phyloP scores from a whole-genome alignment of 768 basidiomycete genomes.

The Tulasnella sp. region DNA sequence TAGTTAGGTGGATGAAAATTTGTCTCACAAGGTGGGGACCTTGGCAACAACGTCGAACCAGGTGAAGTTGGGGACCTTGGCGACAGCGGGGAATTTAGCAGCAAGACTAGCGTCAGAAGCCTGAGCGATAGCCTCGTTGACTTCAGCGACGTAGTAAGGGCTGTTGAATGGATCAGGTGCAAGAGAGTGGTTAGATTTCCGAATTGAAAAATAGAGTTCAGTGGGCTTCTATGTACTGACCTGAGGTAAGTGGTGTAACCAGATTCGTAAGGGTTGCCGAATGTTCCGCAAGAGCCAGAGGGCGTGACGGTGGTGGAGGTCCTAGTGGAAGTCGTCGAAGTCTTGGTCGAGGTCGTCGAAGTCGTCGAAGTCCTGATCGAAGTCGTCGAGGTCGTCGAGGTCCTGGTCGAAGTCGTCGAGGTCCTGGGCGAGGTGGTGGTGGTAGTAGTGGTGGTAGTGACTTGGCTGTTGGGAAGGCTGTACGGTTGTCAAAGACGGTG shows the following conservation, averaged over 20 bases:
- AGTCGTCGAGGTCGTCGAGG: too few relatives aligned
- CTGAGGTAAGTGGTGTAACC: conserved; percentile 15
- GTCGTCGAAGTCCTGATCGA: too few relatives aligned
- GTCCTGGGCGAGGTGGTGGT: background rate
- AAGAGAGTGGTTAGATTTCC: too few relatives aligned
- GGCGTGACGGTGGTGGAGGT: conserved; percentile 25
- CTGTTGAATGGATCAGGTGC: background rate
- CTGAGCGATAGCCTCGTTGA: conserved; percentile 48
- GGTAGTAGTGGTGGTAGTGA: conserved; percentile 23
- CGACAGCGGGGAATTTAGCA: conserved; percentile 52
- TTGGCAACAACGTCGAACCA: conserved; percentile 60
- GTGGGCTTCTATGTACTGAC: background rate
- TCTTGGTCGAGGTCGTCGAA: too few relatives aligned
- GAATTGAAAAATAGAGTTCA: too few relatives aligned
- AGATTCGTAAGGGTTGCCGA: conserved; percentile 50
- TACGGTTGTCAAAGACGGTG: background rate
- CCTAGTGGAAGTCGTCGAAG: too few relatives aligned
- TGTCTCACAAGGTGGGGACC: conserved; percentile 43
- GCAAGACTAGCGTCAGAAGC: conserved; percentile 51
- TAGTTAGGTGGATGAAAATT: too few relatives aligned
- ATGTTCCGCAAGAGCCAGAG: conserved; percentile 42
- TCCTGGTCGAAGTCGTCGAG: too few relatives aligned
- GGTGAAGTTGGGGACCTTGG: conserved; percentile 59
- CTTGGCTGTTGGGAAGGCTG: conserved; percentile 24
- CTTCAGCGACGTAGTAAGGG: conserved; percentile 56